Base-by-base conservation (phyloP, 257 asterid genomes). In the Penstemon davidsonii region DNA sequence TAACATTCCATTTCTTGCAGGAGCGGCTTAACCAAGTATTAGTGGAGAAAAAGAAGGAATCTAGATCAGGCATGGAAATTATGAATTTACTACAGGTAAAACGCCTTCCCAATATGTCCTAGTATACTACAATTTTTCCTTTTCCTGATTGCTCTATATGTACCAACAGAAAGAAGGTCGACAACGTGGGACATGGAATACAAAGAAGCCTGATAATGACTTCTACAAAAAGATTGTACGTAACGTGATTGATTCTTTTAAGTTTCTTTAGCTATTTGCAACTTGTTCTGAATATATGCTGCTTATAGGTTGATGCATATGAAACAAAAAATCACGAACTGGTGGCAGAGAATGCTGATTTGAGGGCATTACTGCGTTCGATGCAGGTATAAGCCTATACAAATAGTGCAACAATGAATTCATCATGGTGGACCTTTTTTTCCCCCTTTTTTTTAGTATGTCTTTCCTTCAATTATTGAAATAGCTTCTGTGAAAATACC, bases 141-240 rank as follows among this genome's bases (percentile, higher is more conserved):
- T 59, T 60, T 25, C 36, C 64, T 78, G 37, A 69, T 44, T 73
- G 62, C 54, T 52, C 55, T 67, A n/a, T 42, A 58, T 45, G 41
- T 79, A 64, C 55, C 69, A 58, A 83, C 61, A 91, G 99, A 94
- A 94, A 91, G 99, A 94, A 82, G 97, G 97, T 79, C 82, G 96
- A 69, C 97, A 91, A 73, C 96, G 99, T 58, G 99, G 99, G 73
- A 94, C 99, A 55, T 93, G 99, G 99, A 91, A 81, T 56, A 90
- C 85, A 44, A 94, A 91, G 82, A 91, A 94, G 79, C 78, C 96
- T 62, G 99, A 94, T 73, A 83, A 70, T 67, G 99, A 94, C 78
- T 94, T 94, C 78, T 87, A 94, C 73, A 94, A 94, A 72, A 91
- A 87, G 80, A 91, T 94, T 78, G 97, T 94, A 75, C 74, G 97